Evolutionary conservation across 768 basidiomycete genomes (phyloP), one percentile per base, ranked within the genome.

Genomic region (Mycena alexandri): DNA sequence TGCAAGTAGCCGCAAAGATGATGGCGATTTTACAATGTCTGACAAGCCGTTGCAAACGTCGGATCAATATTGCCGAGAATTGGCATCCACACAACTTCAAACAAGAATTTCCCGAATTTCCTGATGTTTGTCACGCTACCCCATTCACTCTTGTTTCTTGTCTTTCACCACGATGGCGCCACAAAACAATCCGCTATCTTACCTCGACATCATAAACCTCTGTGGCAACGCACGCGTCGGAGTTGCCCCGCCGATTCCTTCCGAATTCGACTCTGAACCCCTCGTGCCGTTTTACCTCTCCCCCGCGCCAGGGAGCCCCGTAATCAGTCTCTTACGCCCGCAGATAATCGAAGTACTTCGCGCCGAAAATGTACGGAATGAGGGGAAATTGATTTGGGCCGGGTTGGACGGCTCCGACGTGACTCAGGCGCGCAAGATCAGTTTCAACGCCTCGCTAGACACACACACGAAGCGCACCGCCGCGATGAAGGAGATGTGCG

Each of bases 221-320:
- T 94, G 92, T 83, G 88, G 95, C 77, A 96, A 95, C 77, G 88
- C 88, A 61, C 83, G 80, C 42, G 65, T 83, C 73, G 78, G 69
- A 63, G 74, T 75, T 65, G 61, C 73, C 63, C 64, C 78, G 55
- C 73, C 73, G 55, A 71, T 74, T 2, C 73, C 80, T 38, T 79
- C 76, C 19, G 60, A 77, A 6, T 77, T 77, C 17, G 77, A 80
- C 56, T 69, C 76, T 16, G 86, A 88, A 72, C 70, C 73, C 17
- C 79, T 93, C 29, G 79, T 87, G 14, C 87, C 90, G 5, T 84
- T 90, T 72, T 82, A 84, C 55, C 83, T 93, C 21, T 78, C 84
- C 0, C 80, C 84, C 55, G 79, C 83, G n/a, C 71, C 82, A 0
- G 75, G 82, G 13, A 88, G 88, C 52, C 82, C 89, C 9, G 79